phyloP scores from a whole-genome alignment of 495 filamentous ascomycete species.

The Venustampulla echinocandica region DNA sequence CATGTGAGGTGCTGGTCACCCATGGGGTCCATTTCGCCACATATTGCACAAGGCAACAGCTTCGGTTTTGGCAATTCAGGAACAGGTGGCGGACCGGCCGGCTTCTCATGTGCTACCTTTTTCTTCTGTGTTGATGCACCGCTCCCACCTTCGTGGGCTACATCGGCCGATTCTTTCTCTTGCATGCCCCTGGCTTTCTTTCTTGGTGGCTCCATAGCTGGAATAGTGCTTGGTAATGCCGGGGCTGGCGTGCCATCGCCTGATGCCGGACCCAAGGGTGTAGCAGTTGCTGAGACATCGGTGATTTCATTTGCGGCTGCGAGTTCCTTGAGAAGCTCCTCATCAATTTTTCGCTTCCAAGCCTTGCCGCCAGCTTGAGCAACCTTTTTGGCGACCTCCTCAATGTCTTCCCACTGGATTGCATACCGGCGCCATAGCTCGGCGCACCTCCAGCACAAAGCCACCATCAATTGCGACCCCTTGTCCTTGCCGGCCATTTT shows the following conservation, averaged over 20 bases:
- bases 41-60: conserved; percentile 77
- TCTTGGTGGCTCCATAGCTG: conserved; percentile 35
- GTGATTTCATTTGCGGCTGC: conserved; percentile 41
- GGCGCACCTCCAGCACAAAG: conserved; percentile 83
- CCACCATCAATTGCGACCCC: conserved; percentile 62
- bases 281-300: conserved; percentile 17
- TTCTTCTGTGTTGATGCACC: conserved; percentile 44
- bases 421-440: conserved; percentile 90
- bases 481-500: conserved; percentile 64
- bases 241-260: conserved; percentile 22
- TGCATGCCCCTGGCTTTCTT: conserved; percentile 40
- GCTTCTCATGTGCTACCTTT: conserved; percentile 54
- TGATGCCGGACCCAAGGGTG: conserved; percentile 6
- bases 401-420: conserved; percentile 92
- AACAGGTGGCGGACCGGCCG: conserved; percentile 31
- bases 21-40: conserved; percentile 59
- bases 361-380: conserved; percentile 72
- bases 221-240: conserved; percentile 1
- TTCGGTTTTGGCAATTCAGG: conserved; percentile 70
- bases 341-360: conserved; percentile 81
- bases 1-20: conserved; percentile 70
- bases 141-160: conserved; percentile 1
- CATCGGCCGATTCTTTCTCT: conserved; percentile 35
- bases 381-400: conserved; percentile 87
- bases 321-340: conserved; percentile 82